These are phyloP conservation scores for Thalassiosira sp. DNA, from an alignment of 352 stramenopile genomes.

Conservation along the genomic window DNA sequence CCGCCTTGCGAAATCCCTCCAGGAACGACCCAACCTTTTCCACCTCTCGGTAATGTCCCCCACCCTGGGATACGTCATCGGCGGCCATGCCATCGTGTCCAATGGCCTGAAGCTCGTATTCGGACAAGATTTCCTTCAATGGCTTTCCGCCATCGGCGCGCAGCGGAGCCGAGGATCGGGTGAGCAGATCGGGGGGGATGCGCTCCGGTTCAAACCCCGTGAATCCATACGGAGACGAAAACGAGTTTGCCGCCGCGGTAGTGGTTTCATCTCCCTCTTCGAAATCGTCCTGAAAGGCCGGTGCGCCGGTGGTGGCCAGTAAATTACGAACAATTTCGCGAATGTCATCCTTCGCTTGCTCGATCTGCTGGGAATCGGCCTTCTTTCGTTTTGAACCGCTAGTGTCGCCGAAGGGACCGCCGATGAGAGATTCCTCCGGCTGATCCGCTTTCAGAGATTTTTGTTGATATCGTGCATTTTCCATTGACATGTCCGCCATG, in stretches of 20 bases:
- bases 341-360: constrained; percentile 68
- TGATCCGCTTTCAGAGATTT: constrained; percentile 29
- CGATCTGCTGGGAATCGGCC: constrained; percentile 45
- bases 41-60: constrained; percentile 77
- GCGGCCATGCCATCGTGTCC: constrained; percentile 76
- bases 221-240: constrained; percentile 55
- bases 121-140: constrained; percentile 66
- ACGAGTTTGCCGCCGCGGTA: too few species aligned
- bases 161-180: too few species aligned
- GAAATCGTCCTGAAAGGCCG: constrained; percentile 74
- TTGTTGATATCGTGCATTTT: constrained; percentile 41
- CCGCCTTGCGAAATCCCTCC: constrained; percentile 72
- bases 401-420: constrained; percentile 46
- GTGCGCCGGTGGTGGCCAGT: constrained; percentile 70
- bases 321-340: constrained; percentile 66
- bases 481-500: constrained; percentile 40
- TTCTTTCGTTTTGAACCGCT: constrained; percentile 42
- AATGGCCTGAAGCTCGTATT: too few species aligned
- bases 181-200: constrained; percentile 66
- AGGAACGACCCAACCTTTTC: constrained; percentile 77
- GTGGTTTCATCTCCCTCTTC: constrained; percentile 49
- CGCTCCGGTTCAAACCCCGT: constrained; percentile 72
- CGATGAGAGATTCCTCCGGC: constrained; percentile 40
- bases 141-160: constrained; percentile 55
- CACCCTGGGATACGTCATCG: constrained; percentile 69